Evolutionary conservation across 257 asterid genomes (phyloP), one percentile per base, ranked within the genome.

Genomic region (Jacaranda copaia): DNA sequence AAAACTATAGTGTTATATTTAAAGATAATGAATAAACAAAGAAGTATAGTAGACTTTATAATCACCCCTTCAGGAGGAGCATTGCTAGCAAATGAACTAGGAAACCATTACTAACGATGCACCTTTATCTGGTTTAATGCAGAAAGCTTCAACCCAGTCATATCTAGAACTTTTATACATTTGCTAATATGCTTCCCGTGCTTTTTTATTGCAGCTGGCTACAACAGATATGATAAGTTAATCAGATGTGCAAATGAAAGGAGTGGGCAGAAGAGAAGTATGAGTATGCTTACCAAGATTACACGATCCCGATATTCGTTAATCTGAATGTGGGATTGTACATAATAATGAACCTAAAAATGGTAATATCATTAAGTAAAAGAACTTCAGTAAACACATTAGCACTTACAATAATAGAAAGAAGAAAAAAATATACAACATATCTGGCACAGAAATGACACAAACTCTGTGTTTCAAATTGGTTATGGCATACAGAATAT

Each of bases 301-400:
- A 90, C 91, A 32, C 96, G 94, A 75, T 92, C 96, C 79, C 97
- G 80, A 75, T 90, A 92, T 81, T 91, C 97, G 49, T 91, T 91
- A 67, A 91, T 85, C 89, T 91, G 95, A 80, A 91, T 89, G 86
- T 92, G 94, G 78, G 97, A 92, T 61, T 92, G 96, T 39, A 86
- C 87, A 73, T 90, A 92, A 84, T 92, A 90, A 80, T 92, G 91
- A 76, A 90, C 89, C 97, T 92, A 82, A 66, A 68, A 45, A 62
- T 6, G 4, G 25, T 12, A 45, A 8, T 9, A 6, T 16, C 45
- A 10, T 48, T 60, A 62, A 38, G 63, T 42, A 57, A 77, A 53
- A 11, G 42, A 61, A 52, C 32, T 19, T 68, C 57, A 65, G 35
- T 14, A 48, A 53, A 40, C 39, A 72, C 38, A 7, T 52, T 52